phyloP scores from a whole-genome alignment of 371 early-diverging fungal species.

The Actinomortierella ambigua region DNA sequence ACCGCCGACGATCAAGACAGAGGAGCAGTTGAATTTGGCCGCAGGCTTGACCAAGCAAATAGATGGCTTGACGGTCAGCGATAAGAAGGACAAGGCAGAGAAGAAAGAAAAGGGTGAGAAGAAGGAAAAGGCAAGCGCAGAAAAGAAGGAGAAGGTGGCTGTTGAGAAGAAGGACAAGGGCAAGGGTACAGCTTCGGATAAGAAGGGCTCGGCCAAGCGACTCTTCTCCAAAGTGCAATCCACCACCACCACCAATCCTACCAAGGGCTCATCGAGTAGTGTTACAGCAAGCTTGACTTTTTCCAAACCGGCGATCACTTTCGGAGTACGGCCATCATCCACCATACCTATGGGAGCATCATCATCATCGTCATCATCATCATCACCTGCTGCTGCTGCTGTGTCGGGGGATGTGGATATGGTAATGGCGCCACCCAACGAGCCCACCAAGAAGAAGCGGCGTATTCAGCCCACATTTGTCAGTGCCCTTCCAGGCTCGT shows the following conservation, averaged over 20 bases:
- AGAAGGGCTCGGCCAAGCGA: conserved; percentile 18
- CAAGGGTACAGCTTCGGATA: neutral
- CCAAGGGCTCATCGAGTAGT: neutral
- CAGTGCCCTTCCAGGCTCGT: conserved; percentile 25
- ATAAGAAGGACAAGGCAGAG: conserved; percentile 16
- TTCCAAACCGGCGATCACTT: too few species aligned
- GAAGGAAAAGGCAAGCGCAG: conserved; percentile 20
- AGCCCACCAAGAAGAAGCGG: conserved; percentile 36
- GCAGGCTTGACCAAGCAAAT: conserved; percentile 39
- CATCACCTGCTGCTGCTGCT: neutral
- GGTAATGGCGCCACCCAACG: conserved; percentile 21
- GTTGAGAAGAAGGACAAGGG: conserved; percentile 3
- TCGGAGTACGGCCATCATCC: too few species aligned
- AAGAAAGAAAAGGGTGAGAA: conserved; percentile 22
- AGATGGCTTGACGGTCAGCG: conserved; percentile 29
- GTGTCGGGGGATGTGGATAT: conserved; percentile 24
- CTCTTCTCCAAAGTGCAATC: conserved; percentile 16
- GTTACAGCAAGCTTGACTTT: neutral
- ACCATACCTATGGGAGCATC: neutral
- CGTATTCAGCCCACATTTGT: conserved; percentile 31
- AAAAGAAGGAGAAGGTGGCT: conserved; percentile 11
- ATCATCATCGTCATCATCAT: conserved; percentile 2
- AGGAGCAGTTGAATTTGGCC: conserved; percentile 3
- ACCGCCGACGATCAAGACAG: conserved; percentile 13
- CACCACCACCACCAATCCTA: neutral